A percentile compares a stretch with the other conserved stretches of the same genome.
Evolutionary conservation across 352 stramenopile species (phyloP).

Genomic region (Pythium vanterpoolii): DNA sequence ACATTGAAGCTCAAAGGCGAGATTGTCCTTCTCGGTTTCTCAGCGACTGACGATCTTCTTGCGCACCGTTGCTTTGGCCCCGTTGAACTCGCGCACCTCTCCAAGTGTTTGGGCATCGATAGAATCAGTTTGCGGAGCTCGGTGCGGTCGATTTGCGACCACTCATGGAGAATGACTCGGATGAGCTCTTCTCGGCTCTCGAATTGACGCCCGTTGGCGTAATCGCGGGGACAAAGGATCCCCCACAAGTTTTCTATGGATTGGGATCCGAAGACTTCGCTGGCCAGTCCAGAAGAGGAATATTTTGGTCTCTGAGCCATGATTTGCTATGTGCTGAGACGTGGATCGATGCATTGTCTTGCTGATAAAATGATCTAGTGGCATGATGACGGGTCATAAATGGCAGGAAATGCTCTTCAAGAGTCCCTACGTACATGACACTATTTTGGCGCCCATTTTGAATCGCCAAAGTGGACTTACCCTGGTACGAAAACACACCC

Average conservation of each 20-base stretch:
- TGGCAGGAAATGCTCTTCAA: background rate
- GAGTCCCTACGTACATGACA: background rate
- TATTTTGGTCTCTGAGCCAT: background rate
- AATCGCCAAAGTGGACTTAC: background rate
- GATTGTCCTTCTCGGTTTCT: too few species aligned
- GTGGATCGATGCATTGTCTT: background rate
- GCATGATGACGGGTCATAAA: too few species aligned
- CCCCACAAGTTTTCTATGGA: conserved; percentile 18
- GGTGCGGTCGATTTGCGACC: too few species aligned
- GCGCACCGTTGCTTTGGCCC: too few species aligned
- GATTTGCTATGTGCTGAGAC: background rate
- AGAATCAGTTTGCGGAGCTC: too few species aligned
- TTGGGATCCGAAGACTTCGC: conserved; percentile 7
- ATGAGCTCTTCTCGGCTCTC: too few species aligned
- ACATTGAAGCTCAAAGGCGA: too few species aligned
- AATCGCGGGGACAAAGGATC: background rate
- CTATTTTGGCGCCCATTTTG: background rate
- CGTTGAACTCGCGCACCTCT: too few species aligned
- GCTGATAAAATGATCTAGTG: conserved; percentile 1
- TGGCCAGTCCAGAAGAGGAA: conserved; percentile 4
- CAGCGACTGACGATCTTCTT: too few species aligned
- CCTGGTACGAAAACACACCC: background rate
- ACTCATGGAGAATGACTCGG: too few species aligned
- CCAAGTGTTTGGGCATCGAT: too few species aligned
- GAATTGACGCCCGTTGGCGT: conserved; percentile 10